Evolutionary conservation across 2,329 filamentous ascomycete genomes (phyloP).

Genomic region (Pestalotiopsis sp.): DNA sequence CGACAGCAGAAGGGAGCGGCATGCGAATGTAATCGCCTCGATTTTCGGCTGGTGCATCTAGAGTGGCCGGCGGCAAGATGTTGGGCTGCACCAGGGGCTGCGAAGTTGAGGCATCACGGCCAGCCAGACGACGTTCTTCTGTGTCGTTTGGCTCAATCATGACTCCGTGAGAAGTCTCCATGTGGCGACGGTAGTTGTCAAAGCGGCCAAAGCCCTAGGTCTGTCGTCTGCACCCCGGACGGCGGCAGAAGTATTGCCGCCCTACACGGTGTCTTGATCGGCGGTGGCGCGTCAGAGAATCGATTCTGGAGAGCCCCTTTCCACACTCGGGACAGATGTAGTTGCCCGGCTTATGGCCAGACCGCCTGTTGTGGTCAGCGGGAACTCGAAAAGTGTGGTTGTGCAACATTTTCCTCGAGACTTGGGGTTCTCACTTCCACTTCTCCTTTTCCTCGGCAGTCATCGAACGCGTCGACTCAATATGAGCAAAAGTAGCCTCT

Average conservation of each 20-base stretch:
- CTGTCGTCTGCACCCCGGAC: background rate
- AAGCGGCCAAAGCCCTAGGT: conserved; percentile 11
- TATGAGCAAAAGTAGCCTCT: conserved; percentile 3
- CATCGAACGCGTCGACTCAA: background rate
- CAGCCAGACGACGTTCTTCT: background rate
- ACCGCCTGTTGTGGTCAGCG: background rate
- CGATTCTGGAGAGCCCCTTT: conserved; percentile 8
- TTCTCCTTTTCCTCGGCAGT: conserved; percentile 7
- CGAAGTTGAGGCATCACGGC: background rate
- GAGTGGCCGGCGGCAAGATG: background rate
- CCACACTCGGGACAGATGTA: conserved; percentile 14
- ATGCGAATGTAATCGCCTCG: background rate
- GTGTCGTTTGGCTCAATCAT: conserved; percentile 3
- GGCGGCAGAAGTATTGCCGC: conserved; percentile 9
- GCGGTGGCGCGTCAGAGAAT: conserved; percentile 11
- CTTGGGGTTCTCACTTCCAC: background rate
- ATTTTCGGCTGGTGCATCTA: background rate
- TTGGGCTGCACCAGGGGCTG: background rate
- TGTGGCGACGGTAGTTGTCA: conserved; percentile 11
- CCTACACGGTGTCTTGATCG: conserved; percentile 13
- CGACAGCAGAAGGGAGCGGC: background rate
- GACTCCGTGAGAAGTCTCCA: conserved; percentile 8
- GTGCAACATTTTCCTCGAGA: background rate
- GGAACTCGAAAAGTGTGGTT: background rate
- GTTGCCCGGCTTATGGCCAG: background rate